Evolutionary conservation across 2,329 filamentous ascomycete genomes (phyloP), one percentile per base, ranked within the genome.

Genomic region (Diaporthe eres): DNA sequence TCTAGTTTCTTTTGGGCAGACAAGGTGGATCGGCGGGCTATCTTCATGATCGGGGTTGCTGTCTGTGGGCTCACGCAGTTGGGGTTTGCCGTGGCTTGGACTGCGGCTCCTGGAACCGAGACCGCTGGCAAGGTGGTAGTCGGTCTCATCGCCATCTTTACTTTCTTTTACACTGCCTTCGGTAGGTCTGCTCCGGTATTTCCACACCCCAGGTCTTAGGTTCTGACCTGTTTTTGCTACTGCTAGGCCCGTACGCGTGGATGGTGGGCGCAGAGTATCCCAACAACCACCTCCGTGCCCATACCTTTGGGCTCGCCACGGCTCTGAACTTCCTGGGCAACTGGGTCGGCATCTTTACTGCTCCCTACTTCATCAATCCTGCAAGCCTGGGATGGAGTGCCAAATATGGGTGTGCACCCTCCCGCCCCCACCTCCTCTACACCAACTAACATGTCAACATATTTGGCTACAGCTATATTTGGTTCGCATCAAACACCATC

Each of bases 331-430:
- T 85, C 75, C 79, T 86, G 12, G 83, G 84, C 8, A 85, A 84
- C 76, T 86, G 84, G 83, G 76, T 85, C 1, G 83, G 82, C 0
- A 83, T 83, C 6, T 83, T 85, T 67, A 85, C 83, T 1, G 84
- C 84, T 4, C 85, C 85, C 0, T 86, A 86, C 73, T 86, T 86
- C 77, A 86, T 86, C 76, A 86, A 86, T 73, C 84, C 84, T 0
- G 82, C 83, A 1, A 82, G 82, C 42, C 81, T 86, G 8, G 80
- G 80, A 68, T 86, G 85, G 84, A 81, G 80, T 2, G 81, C 82
- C 0, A 81, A 80, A 75, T 84, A 83, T 65, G 82, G 82, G 78
- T 78, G 25, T 13, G 71, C 15, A 51, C 31, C 55, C 34, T n/a
- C n/a, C 15, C 4, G 7, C 17, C 17, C 15, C 15, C 6, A 17